Percentiles rank a stretch among this genome's conserved stretches.
phyloP scores from a whole-genome alignment of 1,284 basidiomycete species.

The Thelephora terrestris region DNA sequence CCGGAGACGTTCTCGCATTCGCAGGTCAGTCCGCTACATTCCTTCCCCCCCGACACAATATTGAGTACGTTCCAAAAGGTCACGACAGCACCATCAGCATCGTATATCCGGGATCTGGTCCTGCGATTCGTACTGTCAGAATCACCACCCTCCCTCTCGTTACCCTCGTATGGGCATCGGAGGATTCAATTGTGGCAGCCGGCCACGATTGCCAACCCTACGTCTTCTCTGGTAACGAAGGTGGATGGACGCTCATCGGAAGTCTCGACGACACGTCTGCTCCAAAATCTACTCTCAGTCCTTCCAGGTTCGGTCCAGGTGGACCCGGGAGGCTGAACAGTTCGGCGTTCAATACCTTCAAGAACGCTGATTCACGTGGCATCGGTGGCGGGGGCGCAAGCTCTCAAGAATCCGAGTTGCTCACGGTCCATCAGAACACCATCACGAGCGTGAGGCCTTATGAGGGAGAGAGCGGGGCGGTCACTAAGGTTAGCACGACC shows the following conservation, averaged over 20 bases:
- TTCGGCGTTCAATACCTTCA: constrained; percentile 94
- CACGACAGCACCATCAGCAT: constrained; percentile 88
- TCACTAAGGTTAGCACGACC: constrained; percentile 80
- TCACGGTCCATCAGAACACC: constrained; percentile 96
- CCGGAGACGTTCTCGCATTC: constrained; percentile 88
- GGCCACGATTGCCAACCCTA: constrained; percentile 98
- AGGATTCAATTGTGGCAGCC: constrained; percentile 78
- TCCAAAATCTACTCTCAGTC: constrained; percentile 35
- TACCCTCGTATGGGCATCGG: constrained; percentile 77
- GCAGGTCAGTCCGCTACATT: constrained; percentile 51
- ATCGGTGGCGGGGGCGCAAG: constrained; percentile 33
- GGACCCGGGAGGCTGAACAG: constrained; percentile 77
- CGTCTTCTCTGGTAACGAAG: constrained; percentile 64
- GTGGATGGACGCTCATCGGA: constrained; percentile 70
- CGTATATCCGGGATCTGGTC: constrained; percentile 70
- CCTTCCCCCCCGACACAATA: background rate
- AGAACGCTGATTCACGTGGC: constrained; percentile 86
- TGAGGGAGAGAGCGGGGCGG: constrained; percentile 48
- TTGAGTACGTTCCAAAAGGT: constrained; percentile 32
- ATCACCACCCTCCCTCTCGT: constrained; percentile 73
- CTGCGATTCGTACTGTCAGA: constrained; percentile 63
- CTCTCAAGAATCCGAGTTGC: constrained; percentile 57
- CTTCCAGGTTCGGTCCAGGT: constrained; percentile 25
- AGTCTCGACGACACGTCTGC: constrained; percentile 75
- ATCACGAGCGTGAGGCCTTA: constrained; percentile 88